A percentile compares a stretch with the other conserved stretches of the same genome.
Evolutionary conservation across 345 rosid species (phyloP).

Genomic region (Syzygium grande): DNA sequence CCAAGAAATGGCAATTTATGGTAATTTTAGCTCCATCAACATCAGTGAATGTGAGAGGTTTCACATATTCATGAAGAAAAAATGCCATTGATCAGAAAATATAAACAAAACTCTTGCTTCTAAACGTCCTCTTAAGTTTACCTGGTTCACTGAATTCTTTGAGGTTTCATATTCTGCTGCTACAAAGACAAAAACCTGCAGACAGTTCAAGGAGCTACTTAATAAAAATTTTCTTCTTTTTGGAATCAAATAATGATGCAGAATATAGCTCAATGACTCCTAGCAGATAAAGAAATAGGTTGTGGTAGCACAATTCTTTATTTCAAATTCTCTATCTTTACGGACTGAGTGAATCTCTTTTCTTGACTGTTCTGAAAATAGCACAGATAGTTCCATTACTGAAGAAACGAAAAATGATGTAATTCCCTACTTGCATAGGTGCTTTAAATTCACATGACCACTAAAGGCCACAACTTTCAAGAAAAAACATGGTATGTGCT

Average conservation of each 20-base stretch:
- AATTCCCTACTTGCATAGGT: background rate
- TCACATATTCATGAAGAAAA: background rate
- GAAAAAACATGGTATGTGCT: background rate
- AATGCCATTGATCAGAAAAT: background rate
- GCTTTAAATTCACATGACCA: background rate
- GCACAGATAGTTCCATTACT: background rate
- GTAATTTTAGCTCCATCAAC: background rate
- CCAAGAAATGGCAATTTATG: background rate
- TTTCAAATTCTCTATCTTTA: background rate
- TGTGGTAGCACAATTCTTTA: background rate
- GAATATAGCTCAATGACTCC: background rate
- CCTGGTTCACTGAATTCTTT: constrained; percentile 86
- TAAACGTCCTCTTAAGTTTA: constrained; percentile 5
- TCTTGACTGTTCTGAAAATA: background rate
- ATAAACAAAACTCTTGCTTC: background rate
- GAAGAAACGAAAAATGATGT: background rate
- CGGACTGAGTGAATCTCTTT: background rate
- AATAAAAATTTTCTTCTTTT: background rate
- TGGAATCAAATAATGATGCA: background rate
- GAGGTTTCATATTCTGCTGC: constrained; percentile 89
- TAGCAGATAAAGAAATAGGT: background rate
- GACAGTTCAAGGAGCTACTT: background rate
- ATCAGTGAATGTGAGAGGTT: background rate
- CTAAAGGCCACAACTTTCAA: background rate
- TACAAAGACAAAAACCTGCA: constrained; percentile 75